Percentiles rank a stretch among this genome's conserved stretches.
Conservation (phyloP, 2,329 filamentous ascomycete genomes). For the Aspergillus ibericus region DNA sequence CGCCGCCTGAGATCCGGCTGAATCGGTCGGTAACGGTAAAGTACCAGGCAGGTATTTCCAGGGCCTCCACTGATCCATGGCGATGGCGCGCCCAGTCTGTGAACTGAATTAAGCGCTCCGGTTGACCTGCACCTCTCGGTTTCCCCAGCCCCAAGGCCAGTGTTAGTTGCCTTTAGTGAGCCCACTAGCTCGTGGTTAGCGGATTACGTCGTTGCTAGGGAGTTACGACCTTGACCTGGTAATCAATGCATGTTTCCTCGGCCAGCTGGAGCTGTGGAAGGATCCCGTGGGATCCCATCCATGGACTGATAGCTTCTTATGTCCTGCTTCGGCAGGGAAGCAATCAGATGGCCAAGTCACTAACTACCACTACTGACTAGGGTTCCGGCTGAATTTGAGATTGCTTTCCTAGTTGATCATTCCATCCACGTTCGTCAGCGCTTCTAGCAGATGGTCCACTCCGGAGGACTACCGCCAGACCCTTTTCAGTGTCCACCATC, state of each 20-base stretch:
- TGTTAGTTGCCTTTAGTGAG: conserved; percentile 19
- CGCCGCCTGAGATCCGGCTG: background rate
- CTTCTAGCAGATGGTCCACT: background rate
- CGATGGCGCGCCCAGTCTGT: conserved; percentile 18
- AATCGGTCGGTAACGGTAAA: background rate
- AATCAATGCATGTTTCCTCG: background rate
- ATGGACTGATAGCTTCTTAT: background rate
- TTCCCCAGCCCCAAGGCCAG: conserved; percentile 18
- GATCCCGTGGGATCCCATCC: background rate
- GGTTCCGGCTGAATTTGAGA: background rate
- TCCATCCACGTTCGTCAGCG: background rate
- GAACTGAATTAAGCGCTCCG: conserved; percentile 7
- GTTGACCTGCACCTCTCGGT: conserved; percentile 14
- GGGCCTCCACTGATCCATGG: conserved; percentile 21
- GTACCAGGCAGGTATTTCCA: background rate
- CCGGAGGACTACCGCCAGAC: background rate
- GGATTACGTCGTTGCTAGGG: conserved; percentile 1
- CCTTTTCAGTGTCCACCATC: background rate
- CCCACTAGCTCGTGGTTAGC: conserved; percentile 11
- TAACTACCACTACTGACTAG: too few relatives aligned
- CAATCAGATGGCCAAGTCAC: background rate
- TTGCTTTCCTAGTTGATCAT: background rate
- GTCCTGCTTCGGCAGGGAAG: background rate
- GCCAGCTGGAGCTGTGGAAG: background rate
- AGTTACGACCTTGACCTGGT: background rate